These are phyloP conservation scores for Xylaria scruposa DNA, from an alignment of 495 filamentous ascomycete species.

Conservation along the genomic window DNA sequence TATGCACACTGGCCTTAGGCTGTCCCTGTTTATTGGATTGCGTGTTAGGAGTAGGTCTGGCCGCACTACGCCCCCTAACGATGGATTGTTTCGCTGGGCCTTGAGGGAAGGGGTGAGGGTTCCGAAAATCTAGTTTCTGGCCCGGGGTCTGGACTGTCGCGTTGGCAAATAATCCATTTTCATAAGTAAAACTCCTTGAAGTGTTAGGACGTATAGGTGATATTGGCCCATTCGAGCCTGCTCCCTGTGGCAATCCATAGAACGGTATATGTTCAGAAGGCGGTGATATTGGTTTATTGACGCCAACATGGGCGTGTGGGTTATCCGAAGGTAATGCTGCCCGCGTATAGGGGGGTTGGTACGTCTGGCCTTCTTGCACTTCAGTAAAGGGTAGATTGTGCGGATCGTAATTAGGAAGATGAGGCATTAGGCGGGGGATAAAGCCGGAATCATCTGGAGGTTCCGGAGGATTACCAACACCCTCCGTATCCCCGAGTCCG, in stretches of 20 bases:
- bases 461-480: not conserved
- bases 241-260: constrained; percentile 31
- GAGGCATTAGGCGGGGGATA: not conserved
- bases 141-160: constrained; percentile 37
- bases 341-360: constrained; percentile 18
- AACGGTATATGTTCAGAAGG: constrained; percentile 24
- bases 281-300: constrained; percentile 21
- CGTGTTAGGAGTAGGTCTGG: not conserved
- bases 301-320: constrained; percentile 20
- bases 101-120: not conserved
- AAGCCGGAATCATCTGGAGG: constrained; percentile 6
- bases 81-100: not conserved
- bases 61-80: not conserved
- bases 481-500: not conserved
- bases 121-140: not conserved
- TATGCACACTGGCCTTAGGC: not conserved
- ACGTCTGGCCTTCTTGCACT: not conserved
- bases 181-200: constrained; percentile 45
- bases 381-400: not conserved
- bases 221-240: constrained; percentile 27
- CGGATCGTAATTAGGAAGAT: constrained; percentile 16
- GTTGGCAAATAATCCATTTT: constrained; percentile 43
- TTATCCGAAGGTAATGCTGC: constrained; percentile 27
- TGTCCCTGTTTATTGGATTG: not conserved
- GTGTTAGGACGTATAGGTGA: constrained; percentile 29